These are phyloP conservation scores for Neofusicoccum kwambonambiense DNA, from an alignment of 2,329 filamentous ascomycete species.

Conservation along the genomic window DNA sequence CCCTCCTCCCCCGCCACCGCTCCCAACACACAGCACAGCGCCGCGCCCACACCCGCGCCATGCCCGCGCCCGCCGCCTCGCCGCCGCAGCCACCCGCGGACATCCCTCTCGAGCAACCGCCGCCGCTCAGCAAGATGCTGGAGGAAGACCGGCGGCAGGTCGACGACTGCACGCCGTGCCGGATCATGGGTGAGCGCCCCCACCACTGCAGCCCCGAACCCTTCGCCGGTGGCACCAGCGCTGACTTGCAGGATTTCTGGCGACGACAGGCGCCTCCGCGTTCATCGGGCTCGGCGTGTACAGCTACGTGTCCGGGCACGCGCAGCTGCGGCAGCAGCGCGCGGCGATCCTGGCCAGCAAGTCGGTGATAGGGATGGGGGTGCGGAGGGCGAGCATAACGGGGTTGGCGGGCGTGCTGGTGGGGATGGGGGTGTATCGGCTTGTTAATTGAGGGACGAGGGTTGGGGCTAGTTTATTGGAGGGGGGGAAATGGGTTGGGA, in stretches of 20 bases:
- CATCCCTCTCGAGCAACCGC: slow-evolving; percentile 34
- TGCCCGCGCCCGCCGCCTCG: slow-evolving; percentile 33
- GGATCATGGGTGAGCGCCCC: slow-evolving; percentile 60
- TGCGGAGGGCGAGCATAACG: slow-evolving; percentile 41
- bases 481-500: slow-evolving; percentile 10
- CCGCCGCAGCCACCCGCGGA: slow-evolving; percentile 50
- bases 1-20: slow-evolving; percentile 35
- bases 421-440: slow-evolving; percentile 45
- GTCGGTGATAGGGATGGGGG: slow-evolving; percentile 42
- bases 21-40: no score
- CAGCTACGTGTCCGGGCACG: slow-evolving; percentile 46
- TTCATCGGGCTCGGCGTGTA: slow-evolving; percentile 49
- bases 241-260: no score
- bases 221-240: not conserved
- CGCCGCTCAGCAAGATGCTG: slow-evolving; percentile 8
- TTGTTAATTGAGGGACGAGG: slow-evolving; percentile 27
- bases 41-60: slow-evolving; percentile 23
- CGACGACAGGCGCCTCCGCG: slow-evolving; percentile 39
- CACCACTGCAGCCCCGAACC: not conserved
- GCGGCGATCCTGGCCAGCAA: slow-evolving; percentile 28
- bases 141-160: not conserved
- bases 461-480: no score
- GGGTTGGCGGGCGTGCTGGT: slow-evolving; percentile 41
- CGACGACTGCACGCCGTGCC: slow-evolving; percentile 70
- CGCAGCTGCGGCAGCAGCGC: slow-evolving; percentile 43